A percentile compares a stretch with the other conserved stretches of the same genome.
These are phyloP conservation scores for Balakata baccata DNA, from an alignment of 345 rosid species.

Conservation along the genomic window DNA sequence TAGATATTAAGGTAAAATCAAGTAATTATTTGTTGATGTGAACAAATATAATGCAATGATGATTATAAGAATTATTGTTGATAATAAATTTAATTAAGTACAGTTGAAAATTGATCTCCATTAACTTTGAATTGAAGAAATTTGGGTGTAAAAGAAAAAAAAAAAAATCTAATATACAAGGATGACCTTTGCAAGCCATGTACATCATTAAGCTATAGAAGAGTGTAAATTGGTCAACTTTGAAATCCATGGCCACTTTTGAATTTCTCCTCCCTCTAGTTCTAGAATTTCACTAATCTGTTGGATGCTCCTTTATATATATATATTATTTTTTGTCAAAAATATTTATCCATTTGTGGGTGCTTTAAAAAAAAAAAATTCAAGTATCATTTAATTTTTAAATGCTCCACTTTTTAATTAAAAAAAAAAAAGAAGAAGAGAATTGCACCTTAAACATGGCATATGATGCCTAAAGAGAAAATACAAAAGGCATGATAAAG, in stretches of 20 bases:
- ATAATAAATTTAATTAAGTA: background rate
- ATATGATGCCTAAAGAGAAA: constrained; percentile 12
- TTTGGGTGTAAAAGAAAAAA: constrained; percentile 2
- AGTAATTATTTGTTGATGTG: no score
- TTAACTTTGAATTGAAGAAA: constrained; percentile 35
- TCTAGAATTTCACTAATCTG: constrained; percentile 23
- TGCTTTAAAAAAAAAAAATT: background rate
- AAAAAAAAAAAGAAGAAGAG: background rate
- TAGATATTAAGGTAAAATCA: no score
- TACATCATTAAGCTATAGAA: constrained; percentile 15
- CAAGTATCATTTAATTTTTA: no score
- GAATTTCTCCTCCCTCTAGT: constrained; percentile 19
- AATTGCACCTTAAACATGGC: constrained; percentile 19
- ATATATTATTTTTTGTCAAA: no score
- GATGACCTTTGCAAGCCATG: constrained; percentile 16
- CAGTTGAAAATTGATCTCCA: constrained; percentile 24
- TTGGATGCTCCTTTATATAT: background rate
- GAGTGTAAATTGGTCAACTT: constrained; percentile 36
- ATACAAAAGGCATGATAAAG: constrained; percentile 12
- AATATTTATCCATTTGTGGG: background rate
- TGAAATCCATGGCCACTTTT: constrained; percentile 38
- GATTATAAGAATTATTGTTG: background rate
- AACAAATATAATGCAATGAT: no score
- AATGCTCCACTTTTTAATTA: constrained; percentile 12
- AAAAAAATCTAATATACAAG: background rate